phyloP scores from a whole-genome alignment of 257 asterid genomes.

The Solanum stenotomum region DNA sequence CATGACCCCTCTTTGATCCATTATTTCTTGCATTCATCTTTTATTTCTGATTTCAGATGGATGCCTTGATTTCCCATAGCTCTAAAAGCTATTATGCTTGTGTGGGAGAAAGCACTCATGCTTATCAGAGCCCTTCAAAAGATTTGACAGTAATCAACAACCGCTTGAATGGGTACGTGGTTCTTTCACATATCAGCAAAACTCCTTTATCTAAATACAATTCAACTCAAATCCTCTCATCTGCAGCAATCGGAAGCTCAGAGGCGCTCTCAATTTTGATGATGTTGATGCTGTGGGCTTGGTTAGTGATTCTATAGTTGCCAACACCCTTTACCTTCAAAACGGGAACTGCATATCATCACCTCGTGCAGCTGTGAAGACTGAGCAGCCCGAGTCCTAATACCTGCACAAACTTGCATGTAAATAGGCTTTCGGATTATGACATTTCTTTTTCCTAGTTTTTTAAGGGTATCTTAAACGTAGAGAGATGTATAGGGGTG shows the following conservation, averaged over 20 bases:
- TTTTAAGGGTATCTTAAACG: conserved; percentile 17
- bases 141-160: conserved; percentile 81
- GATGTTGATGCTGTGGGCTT: conserved; percentile 73
- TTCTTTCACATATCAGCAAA: not conserved
- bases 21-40: not conserved
- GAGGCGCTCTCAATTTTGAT: conserved; percentile 71
- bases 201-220: not conserved
- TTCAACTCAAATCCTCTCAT: not conserved
- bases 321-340: conserved; percentile 57
- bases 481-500: conserved; percentile 31
- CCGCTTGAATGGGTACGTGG: conserved; percentile 70
- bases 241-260: conserved; percentile 63
- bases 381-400: conserved; percentile 65
- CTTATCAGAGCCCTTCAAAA: conserved; percentile 98
- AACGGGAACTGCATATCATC: conserved; percentile 41
- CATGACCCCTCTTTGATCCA: not conserved
- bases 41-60: conserved; percentile 55
- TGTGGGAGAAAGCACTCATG: conserved; percentile 97
- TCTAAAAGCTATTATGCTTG: conserved; percentile 94
- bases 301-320: conserved; percentile 83
- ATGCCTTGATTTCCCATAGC: conserved; percentile 76
- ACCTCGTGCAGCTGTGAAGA: conserved; percentile 33
- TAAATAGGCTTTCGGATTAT: conserved; percentile 24
- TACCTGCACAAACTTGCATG: conserved; percentile 7
- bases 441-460: not conserved